Percentiles rank a stretch among this genome's conserved stretches.
phyloP scores from a whole-genome alignment of 805 yeast genomes.

The Saturnispora galanensis region DNA sequence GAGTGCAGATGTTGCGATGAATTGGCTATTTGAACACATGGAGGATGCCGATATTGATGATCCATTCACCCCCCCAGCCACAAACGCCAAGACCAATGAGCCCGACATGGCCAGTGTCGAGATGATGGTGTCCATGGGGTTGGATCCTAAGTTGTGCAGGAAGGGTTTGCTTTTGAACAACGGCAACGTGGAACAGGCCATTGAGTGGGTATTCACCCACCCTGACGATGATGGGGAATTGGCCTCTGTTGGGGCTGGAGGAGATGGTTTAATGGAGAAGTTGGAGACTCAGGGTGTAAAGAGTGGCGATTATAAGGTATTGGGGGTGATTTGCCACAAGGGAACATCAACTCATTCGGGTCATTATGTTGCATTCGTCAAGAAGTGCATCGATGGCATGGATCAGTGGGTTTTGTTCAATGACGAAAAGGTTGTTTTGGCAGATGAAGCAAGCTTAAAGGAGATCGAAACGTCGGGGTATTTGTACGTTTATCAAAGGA shows the following conservation, averaged over 20 bases:
- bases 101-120: conserved; percentile 30
- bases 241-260: conserved; percentile 17
- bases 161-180: conserved; percentile 58
- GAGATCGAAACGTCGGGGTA: conserved; percentile 41
- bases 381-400: conserved; percentile 32
- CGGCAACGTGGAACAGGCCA: conserved; percentile 63
- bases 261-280: conserved; percentile 10
- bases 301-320: conserved; percentile 33
- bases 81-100: conserved; percentile 3
- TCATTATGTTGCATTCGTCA: conserved; percentile 76
- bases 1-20: conserved; percentile 64
- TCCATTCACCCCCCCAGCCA: conserved; percentile 34
- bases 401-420: conserved; percentile 69
- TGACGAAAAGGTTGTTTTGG: conserved; percentile 76
- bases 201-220: conserved; percentile 83
- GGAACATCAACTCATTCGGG: conserved; percentile 88
- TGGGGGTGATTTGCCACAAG: conserved; percentile 75
- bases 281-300: conserved; percentile 2
- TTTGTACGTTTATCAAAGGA: conserved; percentile 32
- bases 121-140: conserved; percentile 67
- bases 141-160: conserved; percentile 49
- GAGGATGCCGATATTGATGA: conserved; percentile 74
- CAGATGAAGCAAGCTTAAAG: conserved; percentile 32
- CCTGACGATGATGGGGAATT: conserved; percentile 69
- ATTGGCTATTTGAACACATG: conserved; percentile 84